Conservation (phyloP, 352 stramenopile species). For the Globisporangium rhizosaccharum region DNA sequence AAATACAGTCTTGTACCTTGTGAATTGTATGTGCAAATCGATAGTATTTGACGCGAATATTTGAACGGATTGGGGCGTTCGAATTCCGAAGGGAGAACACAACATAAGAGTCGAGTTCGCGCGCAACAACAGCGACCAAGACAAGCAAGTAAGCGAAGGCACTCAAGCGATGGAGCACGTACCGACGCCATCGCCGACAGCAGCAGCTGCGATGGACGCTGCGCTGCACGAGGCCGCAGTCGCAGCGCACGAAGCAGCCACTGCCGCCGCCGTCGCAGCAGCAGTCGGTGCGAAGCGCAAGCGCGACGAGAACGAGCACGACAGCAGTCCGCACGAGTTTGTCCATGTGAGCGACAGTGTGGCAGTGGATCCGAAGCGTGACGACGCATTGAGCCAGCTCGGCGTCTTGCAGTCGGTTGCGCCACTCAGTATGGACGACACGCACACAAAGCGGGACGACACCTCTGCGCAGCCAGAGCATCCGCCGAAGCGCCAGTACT, state of each 20-base stretch:
- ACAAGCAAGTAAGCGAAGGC: too few species aligned
- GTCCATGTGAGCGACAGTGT: background rate
- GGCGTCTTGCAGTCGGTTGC: background rate
- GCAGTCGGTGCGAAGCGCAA: conserved; percentile 1
- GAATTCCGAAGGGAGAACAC: too few species aligned
- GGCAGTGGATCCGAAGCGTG: background rate
- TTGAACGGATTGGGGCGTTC: too few species aligned
- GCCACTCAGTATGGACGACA: background rate
- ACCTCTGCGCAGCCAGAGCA: background rate
- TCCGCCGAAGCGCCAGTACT: conserved; percentile 5
- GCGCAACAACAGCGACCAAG: too few species aligned
- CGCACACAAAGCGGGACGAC: background rate
- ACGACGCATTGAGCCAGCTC: conserved; percentile 10
- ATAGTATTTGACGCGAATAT: too few species aligned
- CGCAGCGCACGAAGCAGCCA: background rate
- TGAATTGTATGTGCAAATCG: too few species aligned
- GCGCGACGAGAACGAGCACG: background rate
- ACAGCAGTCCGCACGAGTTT: background rate
- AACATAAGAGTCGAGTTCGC: too few species aligned
- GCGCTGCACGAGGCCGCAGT: too few species aligned
- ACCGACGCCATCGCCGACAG: background rate
- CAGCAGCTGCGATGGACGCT: background rate
- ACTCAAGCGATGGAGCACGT: too few species aligned
- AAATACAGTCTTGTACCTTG: too few species aligned
- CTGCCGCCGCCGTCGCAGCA: background rate